Evolutionary conservation across 2,329 filamentous ascomycete genomes (phyloP).

Genomic region (Ophiostoma piceae): DNA sequence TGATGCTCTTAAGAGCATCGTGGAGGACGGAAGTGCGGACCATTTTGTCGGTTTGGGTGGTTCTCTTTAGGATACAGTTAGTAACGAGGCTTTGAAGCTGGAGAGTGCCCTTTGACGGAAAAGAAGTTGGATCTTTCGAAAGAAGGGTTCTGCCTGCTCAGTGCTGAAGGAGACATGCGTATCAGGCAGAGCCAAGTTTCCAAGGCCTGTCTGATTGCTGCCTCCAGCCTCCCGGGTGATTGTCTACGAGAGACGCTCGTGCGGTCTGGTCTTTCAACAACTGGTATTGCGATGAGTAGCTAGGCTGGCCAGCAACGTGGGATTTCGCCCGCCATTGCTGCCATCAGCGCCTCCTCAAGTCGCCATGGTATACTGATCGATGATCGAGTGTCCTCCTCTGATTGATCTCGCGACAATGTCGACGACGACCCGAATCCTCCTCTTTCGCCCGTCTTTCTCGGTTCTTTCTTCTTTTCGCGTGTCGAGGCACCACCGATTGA

Average conservation of each 20-base stretch:
- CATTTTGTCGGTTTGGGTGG: slow-evolving; percentile 71
- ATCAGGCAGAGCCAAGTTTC: slow-evolving; percentile 39
- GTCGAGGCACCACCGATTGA: slow-evolving; percentile 21
- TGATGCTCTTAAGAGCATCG: slow-evolving; percentile 98
- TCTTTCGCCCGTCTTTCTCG: slow-evolving; percentile 16
- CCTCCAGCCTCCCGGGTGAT: slow-evolving; percentile 47
- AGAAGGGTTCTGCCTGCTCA: slow-evolving; percentile 67
- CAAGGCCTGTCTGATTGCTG: slow-evolving; percentile 49
- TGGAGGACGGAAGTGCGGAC: slow-evolving; percentile 99
- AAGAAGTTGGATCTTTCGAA: slow-evolving; percentile 28
- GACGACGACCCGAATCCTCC: background rate
- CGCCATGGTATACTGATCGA: background rate
- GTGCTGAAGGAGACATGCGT: slow-evolving; percentile 60
- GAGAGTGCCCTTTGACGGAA: slow-evolving; percentile 58
- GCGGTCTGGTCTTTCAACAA: slow-evolving; percentile 16
- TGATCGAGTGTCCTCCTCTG: background rate
- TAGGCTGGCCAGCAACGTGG: background rate
- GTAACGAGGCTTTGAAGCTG: slow-evolving; percentile 58
- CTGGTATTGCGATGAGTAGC: slow-evolving; percentile 10
- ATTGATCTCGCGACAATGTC: background rate
- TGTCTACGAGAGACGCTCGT: slow-evolving; percentile 18
- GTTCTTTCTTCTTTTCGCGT: slow-evolving; percentile 27
- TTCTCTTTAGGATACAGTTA: slow-evolving; percentile 46
- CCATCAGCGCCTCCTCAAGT: slow-evolving; percentile 12
- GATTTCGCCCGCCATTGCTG: background rate